Base-by-base conservation (phyloP, 495 filamentous ascomycete species). In the Tuber aestivum region DNA sequence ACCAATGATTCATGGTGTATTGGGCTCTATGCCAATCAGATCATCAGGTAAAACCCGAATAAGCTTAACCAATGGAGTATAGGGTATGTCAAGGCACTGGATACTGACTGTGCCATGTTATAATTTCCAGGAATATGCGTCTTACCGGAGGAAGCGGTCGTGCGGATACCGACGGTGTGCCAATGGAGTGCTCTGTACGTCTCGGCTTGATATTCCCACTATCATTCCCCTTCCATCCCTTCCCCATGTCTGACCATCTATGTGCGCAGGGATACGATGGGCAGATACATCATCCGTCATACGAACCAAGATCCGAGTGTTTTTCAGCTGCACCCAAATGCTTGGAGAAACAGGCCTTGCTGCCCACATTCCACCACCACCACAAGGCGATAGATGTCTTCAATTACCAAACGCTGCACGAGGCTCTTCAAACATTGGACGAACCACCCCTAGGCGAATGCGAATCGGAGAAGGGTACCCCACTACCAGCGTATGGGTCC, bases 1-100 rank as follows among this genome's bases (percentile, higher is more conserved):
- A 65, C 14, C 2, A 65, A 65, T 1, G 56, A 65, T 20, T 65
- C 56, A 35, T 65, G 56, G 56, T 65, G 56, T 65, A 65, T 65
- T 65, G 56, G 56, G 56, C 27, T 65, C 56, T 65, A 65, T 35
- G 56, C 56, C 27, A 65, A 65, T 65, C 56, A 65, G 56, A 65
- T 65, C 56, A 65, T 65, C 16, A 65, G 56, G 56, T 65, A 65
- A 35, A 32, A 61, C 50, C 12, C 50, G n/a, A 56, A 65, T 65
- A 65, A 65, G 56, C 56, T 65, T 20, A 65, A 35, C 56, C 56
- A 65, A 65, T 65, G 56, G 56, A 65, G 56, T 14, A 32, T 65
- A 20, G 27, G 56, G 3, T 20, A 65, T 35, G 27, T 32, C 56
- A 35, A 35, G 56, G 56, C 35, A 35, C 14, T 14, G 14, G 27